Conservation (phyloP, 2,329 filamentous ascomycete species). For the Apiospora arundinis region DNA sequence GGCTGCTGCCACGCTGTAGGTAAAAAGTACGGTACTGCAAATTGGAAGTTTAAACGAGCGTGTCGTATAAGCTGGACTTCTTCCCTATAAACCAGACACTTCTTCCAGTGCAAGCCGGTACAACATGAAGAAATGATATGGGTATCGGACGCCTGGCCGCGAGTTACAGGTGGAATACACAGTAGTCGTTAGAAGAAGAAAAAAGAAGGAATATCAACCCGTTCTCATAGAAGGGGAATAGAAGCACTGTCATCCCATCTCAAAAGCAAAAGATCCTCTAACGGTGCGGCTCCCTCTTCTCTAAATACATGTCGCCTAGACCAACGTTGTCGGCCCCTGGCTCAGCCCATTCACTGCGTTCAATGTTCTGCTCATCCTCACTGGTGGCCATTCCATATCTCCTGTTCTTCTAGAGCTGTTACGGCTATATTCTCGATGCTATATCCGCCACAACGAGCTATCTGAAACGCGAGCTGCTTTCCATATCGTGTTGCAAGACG, state of each 20-base stretch:
- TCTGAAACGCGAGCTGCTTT: slow-evolving; percentile 12
- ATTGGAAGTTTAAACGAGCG: not conserved
- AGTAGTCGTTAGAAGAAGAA: not conserved
- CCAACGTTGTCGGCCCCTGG: not conserved
- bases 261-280: not conserved
- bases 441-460: slow-evolving; percentile 9
- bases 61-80: too few relatives aligned
- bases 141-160: not conserved
- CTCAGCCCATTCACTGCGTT: not conserved
- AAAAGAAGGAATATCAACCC: not conserved
- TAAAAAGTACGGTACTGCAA: not conserved
- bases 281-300: slow-evolving; percentile 2
- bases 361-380: not conserved
- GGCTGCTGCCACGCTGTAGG: not conserved
- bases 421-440: slow-evolving; percentile 15
- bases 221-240: not conserved
- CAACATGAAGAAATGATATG: not conserved
- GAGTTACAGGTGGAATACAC: not conserved
- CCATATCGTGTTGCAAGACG: slow-evolving; percentile 9
- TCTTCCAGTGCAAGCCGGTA: slow-evolving; percentile 9
- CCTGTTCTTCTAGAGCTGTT: not conserved
- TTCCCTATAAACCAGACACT: not conserved
- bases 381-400: not conserved
- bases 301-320: slow-evolving; percentile 5
- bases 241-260: slow-evolving; percentile 15